Conservation (phyloP, 176 grass and related monocot genomes). For the Oryza glaberrima region DNA sequence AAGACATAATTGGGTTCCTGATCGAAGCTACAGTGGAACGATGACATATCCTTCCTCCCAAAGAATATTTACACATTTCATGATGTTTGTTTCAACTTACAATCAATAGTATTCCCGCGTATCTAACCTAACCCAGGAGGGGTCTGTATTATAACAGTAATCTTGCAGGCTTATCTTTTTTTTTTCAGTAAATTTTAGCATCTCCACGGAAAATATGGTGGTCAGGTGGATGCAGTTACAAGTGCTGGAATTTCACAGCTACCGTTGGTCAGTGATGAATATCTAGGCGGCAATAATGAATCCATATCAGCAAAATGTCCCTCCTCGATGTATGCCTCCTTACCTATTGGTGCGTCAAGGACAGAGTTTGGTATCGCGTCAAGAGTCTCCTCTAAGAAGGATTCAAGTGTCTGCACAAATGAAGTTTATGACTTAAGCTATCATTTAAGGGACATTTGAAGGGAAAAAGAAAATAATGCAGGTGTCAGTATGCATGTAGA, state of each 20-base stretch:
- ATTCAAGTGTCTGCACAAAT: slow-evolving; percentile 66
- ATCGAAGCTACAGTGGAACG: no score
- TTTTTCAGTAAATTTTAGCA: background rate
- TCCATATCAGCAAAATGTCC: slow-evolving; percentile 62
- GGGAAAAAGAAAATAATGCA: background rate
- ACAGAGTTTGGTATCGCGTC: slow-evolving; percentile 64
- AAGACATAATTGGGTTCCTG: no score
- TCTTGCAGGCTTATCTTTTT: background rate
- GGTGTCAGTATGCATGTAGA: slow-evolving; percentile 34
- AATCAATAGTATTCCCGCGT: no score
- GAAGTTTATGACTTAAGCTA: slow-evolving; percentile 11
- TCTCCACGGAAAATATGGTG: background rate
- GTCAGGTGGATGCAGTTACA: slow-evolving; percentile 44
- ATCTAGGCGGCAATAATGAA: slow-evolving; percentile 60
- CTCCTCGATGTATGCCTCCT: slow-evolving; percentile 44
- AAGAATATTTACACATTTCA: background rate
- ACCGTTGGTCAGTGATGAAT: slow-evolving; percentile 26
- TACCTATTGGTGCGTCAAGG: slow-evolving; percentile 58
- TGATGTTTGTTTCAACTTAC: no score
- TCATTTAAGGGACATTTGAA: slow-evolving; percentile 20
- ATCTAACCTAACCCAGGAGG: background rate
- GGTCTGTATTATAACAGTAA: background rate
- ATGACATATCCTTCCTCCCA: background rate
- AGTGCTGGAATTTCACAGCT: slow-evolving; percentile 26
- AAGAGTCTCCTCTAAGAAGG: slow-evolving; percentile 88